These are phyloP conservation scores for Hirschfeldia incana DNA, from an alignment of 345 rosid species.

Conservation along the genomic window DNA sequence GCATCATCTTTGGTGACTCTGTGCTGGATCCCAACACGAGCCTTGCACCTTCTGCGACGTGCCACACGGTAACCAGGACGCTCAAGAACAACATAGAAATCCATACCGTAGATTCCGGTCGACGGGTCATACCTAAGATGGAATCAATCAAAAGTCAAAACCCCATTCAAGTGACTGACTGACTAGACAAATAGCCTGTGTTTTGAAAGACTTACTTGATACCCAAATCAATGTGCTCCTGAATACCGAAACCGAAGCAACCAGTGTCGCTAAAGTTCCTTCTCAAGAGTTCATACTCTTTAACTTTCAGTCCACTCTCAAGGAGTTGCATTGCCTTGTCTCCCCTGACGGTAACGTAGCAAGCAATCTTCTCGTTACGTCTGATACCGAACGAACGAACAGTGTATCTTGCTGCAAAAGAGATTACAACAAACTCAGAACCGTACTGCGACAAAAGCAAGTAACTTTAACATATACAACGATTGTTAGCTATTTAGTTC, in stretches of 20 bases:
- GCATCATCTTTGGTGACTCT: conserved; percentile 64
- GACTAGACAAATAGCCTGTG: background rate
- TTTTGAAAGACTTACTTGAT: conserved; percentile 59
- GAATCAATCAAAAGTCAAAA: background rate
- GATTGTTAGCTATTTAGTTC: background rate
- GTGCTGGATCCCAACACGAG: conserved; percentile 63
- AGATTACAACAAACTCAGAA: background rate
- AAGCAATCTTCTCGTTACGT: conserved; percentile 95
- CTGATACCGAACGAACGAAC: conserved; percentile 94
- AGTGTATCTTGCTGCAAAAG: conserved; percentile 77
- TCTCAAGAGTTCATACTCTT: conserved; percentile 87
- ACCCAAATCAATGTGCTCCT: conserved; percentile 96
- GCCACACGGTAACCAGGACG: conserved; percentile 63
- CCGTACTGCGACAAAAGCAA: background rate
- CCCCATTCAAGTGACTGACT: background rate
- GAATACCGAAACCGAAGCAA: conserved; percentile 94
- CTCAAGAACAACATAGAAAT: conserved; percentile 59
- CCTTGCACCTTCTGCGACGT: conserved; percentile 59
- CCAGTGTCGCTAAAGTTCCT: conserved; percentile 98
- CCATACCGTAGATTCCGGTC: conserved; percentile 62
- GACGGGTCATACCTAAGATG: conserved; percentile 57
- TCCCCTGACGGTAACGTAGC: conserved; percentile 94
- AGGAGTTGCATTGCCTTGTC: conserved; percentile 96
- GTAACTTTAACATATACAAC: background rate
- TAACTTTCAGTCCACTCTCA: conserved; percentile 89